phyloP scores from a whole-genome alignment of 2,329 filamentous ascomycete genomes.

The Ascochyta pisi region DNA sequence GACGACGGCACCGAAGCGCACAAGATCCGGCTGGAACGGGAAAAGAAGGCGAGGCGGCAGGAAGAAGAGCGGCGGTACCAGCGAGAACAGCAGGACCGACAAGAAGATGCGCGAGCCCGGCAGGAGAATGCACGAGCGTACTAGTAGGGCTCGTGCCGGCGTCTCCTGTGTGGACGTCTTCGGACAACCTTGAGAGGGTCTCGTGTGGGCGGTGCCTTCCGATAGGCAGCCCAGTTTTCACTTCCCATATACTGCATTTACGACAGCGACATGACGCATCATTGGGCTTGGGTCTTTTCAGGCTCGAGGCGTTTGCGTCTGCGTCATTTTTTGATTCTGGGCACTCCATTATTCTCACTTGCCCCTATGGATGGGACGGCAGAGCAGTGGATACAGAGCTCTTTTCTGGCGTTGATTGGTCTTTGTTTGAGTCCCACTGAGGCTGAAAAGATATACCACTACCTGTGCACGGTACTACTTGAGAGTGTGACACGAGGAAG shows the following conservation, averaged over 20 bases:
- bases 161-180: constrained; percentile 16
- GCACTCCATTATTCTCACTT: constrained; percentile 22
- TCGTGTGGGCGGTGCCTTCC: constrained; percentile 14
- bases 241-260: constrained; percentile 50
- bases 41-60: constrained; percentile 44
- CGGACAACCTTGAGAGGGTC: constrained; percentile 16
- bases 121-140: constrained; percentile 21
- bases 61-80: constrained; percentile 44
- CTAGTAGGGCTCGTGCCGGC: constrained; percentile 16
- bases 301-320: constrained; percentile 40
- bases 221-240: constrained; percentile 21
- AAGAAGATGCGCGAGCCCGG: constrained; percentile 5
- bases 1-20: constrained; percentile 71
- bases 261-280: constrained; percentile 48
- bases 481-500: background rate
- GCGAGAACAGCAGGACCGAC: constrained; percentile 29
- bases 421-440: constrained; percentile 3
- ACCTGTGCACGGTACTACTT: constrained; percentile 17
- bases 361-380: constrained; percentile 11
- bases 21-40: constrained; percentile 59
- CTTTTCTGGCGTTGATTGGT: constrained; percentile 13
- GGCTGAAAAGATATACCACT: constrained; percentile 23
- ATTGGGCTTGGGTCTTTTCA: constrained; percentile 29
- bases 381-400: constrained; percentile 23
- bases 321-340: constrained; percentile 40